phyloP scores from a whole-genome alignment of 768 basidiomycete genomes.

The Auriscalpium vulgare region DNA sequence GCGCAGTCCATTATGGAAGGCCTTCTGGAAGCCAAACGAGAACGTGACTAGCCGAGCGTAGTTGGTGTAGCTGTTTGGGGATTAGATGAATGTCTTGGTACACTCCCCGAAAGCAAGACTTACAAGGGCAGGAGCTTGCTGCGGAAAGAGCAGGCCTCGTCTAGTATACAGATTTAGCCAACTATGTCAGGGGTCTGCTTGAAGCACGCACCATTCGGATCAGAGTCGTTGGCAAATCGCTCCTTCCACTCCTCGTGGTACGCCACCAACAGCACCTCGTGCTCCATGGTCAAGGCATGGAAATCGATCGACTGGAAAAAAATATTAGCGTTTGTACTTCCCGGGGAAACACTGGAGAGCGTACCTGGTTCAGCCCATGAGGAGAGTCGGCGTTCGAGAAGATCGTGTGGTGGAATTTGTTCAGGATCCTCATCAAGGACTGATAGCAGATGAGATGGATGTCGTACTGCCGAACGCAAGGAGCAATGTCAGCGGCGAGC shows the following conservation, averaged over 20 bases:
- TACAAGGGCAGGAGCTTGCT: slow-evolving; percentile 32
- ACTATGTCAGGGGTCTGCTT: neutral
- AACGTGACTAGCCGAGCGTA: slow-evolving; percentile 32
- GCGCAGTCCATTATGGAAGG: slow-evolving; percentile 20
- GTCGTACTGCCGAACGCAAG: slow-evolving; percentile 4
- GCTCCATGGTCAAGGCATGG: slow-evolving; percentile 8
- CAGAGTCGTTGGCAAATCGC: slow-evolving; percentile 10
- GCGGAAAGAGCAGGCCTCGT: slow-evolving; percentile 12
- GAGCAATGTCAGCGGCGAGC: no score
- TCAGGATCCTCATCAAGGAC: slow-evolving; percentile 12
- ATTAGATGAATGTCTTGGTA: no score
- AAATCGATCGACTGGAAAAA: slow-evolving; percentile 8
- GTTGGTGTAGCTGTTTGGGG: slow-evolving; percentile 4
- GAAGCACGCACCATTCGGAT: slow-evolving; percentile 7
- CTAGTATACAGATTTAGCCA: neutral
- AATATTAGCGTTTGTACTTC: neutral
- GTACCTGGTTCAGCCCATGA: slow-evolving; percentile 7
- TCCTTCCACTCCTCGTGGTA: slow-evolving; percentile 13
- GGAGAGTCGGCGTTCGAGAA: slow-evolving; percentile 13
- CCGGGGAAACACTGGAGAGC: neutral
- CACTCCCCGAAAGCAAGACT: slow-evolving; percentile 14
- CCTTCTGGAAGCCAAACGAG: slow-evolving; percentile 35
- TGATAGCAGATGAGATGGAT: slow-evolving; percentile 13
- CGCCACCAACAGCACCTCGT: slow-evolving; percentile 3
- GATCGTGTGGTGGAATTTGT: slow-evolving; percentile 11